Conservation (phyloP, 2,329 filamentous ascomycete genomes). For the Claviceps africana region DNA sequence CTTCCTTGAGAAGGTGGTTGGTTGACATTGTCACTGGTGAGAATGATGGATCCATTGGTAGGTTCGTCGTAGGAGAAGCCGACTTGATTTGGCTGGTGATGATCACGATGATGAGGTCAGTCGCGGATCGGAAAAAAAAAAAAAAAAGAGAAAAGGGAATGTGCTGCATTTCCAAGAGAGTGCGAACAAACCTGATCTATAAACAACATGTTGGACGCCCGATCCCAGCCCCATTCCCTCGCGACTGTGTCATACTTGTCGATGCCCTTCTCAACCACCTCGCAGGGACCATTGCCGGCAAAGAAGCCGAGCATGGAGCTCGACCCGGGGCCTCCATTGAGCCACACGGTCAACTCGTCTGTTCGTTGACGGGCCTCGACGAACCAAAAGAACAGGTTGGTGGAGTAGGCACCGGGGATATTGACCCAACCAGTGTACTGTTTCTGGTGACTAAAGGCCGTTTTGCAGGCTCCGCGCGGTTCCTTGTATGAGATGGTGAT, state of each 20-base stretch:
- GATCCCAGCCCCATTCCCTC: slow-evolving; percentile 53
- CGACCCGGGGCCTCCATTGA: slow-evolving; percentile 53
- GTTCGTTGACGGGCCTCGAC: slow-evolving; percentile 30
- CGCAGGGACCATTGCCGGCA: slow-evolving; percentile 41
- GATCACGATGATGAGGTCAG: neutral
- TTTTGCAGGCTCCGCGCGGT: slow-evolving; percentile 46
- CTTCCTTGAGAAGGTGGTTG: slow-evolving; percentile 12
- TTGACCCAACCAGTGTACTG: slow-evolving; percentile 59
- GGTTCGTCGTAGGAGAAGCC: slow-evolving; percentile 53
- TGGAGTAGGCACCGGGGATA: slow-evolving; percentile 39
- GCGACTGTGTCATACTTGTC: slow-evolving; percentile 39
- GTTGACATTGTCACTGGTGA: slow-evolving; percentile 25
- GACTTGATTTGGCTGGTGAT: slow-evolving; percentile 50
- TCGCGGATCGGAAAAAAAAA: neutral
- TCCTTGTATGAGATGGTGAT: slow-evolving; percentile 57
- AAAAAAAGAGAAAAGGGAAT: too few species aligned
- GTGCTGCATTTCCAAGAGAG: slow-evolving; percentile 5
- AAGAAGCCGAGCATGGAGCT: slow-evolving; percentile 54
- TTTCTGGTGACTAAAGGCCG: slow-evolving; percentile 48
- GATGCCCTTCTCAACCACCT: slow-evolving; percentile 32
- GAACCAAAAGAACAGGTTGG: slow-evolving; percentile 39
- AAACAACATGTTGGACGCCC: slow-evolving; percentile 38
- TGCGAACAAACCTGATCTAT: slow-evolving; percentile 34
- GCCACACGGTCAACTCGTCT: slow-evolving; percentile 40
- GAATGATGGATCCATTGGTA: slow-evolving; percentile 44